A percentile compares a stretch with the other conserved stretches of the same genome.
Conservation (phyloP, 225 moss, liverwort and hornwort species). For the Sphagnum contortum region DNA sequence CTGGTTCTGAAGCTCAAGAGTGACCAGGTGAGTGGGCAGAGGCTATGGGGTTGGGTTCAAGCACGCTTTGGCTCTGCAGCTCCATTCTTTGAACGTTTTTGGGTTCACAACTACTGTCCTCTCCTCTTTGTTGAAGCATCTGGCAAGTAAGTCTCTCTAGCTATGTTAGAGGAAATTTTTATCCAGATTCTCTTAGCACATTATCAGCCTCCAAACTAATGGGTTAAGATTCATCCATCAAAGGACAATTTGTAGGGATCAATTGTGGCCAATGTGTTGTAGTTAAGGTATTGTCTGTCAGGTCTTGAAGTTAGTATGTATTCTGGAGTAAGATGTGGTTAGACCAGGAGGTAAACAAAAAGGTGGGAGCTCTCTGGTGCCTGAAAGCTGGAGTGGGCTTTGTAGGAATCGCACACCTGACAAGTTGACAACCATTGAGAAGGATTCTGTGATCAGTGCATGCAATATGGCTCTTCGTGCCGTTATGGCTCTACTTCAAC, state of each 20-base stretch:
- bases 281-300: too few species aligned
- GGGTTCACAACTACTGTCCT: conserved; percentile 62
- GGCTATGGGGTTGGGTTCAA: conserved; percentile 61
- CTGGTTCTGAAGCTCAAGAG: too few species aligned
- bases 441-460: conserved; percentile 18
- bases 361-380: too few species aligned
- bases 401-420: conserved; percentile 63
- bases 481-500: conserved; percentile 36
- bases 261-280: too few species aligned
- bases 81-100: conserved; percentile 53
- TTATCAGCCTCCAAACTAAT: not conserved
- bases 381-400: conserved; percentile 1
- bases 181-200: not conserved
- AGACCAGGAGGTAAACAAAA: too few species aligned
- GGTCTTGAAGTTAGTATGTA: too few species aligned
- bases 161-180: not conserved
- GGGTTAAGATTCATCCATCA: too few species aligned
- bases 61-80: conserved; percentile 44
- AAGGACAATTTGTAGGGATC: too few species aligned
- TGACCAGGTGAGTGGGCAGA: conserved; percentile 51
- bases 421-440: conserved; percentile 39
- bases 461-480: conserved; percentile 34
- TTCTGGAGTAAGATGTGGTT: too few species aligned
- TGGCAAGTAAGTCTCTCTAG: conserved; percentile 37
- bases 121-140: conserved; percentile 50